These are phyloP conservation scores for Forsythia suspensa DNA, from an alignment of 257 asterid species.

Conservation along the genomic window DNA sequence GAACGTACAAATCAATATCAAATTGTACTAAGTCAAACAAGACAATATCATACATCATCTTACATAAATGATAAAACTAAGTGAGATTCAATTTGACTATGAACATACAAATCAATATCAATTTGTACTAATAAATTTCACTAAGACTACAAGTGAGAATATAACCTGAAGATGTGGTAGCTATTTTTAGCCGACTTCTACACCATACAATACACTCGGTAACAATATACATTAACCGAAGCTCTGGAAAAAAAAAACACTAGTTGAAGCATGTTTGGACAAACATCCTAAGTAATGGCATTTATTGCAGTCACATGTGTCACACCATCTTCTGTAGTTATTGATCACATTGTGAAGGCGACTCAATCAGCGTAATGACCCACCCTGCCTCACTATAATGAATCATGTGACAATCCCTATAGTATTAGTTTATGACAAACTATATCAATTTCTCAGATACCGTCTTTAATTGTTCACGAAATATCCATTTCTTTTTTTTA, in stretches of 20 bases:
- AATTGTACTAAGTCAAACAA: no score
- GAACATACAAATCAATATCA: not conserved
- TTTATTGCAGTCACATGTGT: slow-evolving; percentile 35
- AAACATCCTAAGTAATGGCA: slow-evolving; percentile 3
- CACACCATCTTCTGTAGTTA: slow-evolving; percentile 6
- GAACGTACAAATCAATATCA: no score
- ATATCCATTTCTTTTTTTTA: not conserved
- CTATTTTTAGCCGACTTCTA: not conserved
- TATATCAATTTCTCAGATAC: not conserved
- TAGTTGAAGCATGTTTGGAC: not conserved
- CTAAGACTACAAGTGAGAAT: not conserved
- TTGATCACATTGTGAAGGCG: not conserved
- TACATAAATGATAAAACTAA: no score
- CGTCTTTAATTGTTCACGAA: not conserved
- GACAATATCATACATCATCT: no score
- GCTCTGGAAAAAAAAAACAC: not conserved
- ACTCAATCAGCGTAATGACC: slow-evolving; percentile 3
- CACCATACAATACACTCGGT: not conserved
- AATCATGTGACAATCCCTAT: slow-evolving; percentile 44
- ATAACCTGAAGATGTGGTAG: no score
- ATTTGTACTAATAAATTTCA: no score
- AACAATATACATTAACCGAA: not conserved
- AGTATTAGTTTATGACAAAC: not conserved
- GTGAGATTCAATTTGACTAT: no score
- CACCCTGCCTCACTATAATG: slow-evolving; percentile 21